These are phyloP conservation scores for Microcera coccophila DNA, from an alignment of 2,329 filamentous ascomycete genomes.

Conservation along the genomic window DNA sequence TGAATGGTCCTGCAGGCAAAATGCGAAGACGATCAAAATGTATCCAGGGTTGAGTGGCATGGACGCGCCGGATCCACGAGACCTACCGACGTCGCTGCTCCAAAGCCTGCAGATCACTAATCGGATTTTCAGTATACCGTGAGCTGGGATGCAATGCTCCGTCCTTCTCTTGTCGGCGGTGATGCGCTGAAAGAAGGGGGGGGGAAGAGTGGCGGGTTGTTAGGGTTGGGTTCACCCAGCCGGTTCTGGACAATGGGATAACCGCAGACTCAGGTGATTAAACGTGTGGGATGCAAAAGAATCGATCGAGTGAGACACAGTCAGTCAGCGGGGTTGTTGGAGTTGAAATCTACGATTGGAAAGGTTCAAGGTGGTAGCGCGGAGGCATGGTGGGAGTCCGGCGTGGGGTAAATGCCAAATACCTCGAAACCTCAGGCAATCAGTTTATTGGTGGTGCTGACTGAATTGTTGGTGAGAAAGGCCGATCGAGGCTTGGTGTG, in stretches of 20 bases:
- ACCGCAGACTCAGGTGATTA: too few relatives aligned
- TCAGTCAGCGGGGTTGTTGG: neutral
- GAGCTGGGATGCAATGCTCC: neutral
- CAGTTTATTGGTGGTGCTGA: neutral
- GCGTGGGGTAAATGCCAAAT: neutral
- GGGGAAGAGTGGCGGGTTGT: too few relatives aligned
- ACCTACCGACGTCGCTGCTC: neutral
- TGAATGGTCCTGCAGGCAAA: neutral
- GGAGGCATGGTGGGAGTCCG: neutral
- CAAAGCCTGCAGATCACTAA: neutral
- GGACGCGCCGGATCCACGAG: neutral
- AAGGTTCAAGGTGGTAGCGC: too few relatives aligned
- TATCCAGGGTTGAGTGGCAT: neutral
- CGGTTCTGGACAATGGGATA: too few relatives aligned
- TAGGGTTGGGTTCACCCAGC: too few relatives aligned
- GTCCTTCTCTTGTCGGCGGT: too few relatives aligned
- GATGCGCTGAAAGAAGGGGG: too few relatives aligned
- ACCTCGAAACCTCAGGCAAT: neutral
- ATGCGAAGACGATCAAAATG: neutral
- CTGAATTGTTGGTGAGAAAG: neutral
- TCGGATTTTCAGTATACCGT: too few relatives aligned
- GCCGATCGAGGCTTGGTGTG: too few relatives aligned
- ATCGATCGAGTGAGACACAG: neutral
- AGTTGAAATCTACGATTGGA: neutral
- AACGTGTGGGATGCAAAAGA: too few relatives aligned